Base-by-base conservation (phyloP, 805 yeast genomes). In the Starmerella powellii region DNA sequence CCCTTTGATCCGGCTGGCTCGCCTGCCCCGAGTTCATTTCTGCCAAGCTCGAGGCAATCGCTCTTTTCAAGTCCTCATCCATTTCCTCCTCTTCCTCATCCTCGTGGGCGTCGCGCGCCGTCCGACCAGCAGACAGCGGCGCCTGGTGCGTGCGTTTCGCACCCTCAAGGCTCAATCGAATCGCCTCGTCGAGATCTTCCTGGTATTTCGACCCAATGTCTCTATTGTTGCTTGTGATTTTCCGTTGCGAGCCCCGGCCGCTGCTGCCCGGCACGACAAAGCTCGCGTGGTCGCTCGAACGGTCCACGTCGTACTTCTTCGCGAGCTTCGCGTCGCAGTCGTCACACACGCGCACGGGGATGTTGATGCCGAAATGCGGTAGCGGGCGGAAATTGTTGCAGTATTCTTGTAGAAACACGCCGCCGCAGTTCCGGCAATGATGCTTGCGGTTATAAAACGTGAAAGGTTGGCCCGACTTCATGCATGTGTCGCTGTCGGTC, bases 401-500 rank as follows among this genome's bases (percentile, higher is more conserved):
- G 61, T 93, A 94, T 5, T 74, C 71, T 50, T 82, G 87, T 60
- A 94, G 78, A 57, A 72, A 88, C 0, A 85, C 95, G 3, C 96
- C 96, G 19, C 98, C 98, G 63, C 98, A 91, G 40, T 94, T 80
- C 40, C 98, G 72, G 61, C 98, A 91, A 62, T 91, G 98, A 60
- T 91, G 98, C 59, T 88, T 86, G 56, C 98, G 71, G 59, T 83
- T 86, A 46, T 87, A 65, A 57, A 88, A 71, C 1, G 91, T 68
- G 57, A 91, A 91, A 13, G 78, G 64, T 32, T 70, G 74, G 39
- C 93, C 85, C 52, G 96, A 85, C 42, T 84, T 76, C 96, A 91
- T 87, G 61, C 98, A 91, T 3, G 84, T 84, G 53, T 85, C 94
- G 10, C 87, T 80, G 56, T 91, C 98, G 18, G 82, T 78, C 98